A percentile compares a stretch with the other conserved stretches of the same genome.
These are phyloP conservation scores for Arxiozyma bovina DNA, from an alignment of 1,139 yeast genomes.

Conservation along the genomic window DNA sequence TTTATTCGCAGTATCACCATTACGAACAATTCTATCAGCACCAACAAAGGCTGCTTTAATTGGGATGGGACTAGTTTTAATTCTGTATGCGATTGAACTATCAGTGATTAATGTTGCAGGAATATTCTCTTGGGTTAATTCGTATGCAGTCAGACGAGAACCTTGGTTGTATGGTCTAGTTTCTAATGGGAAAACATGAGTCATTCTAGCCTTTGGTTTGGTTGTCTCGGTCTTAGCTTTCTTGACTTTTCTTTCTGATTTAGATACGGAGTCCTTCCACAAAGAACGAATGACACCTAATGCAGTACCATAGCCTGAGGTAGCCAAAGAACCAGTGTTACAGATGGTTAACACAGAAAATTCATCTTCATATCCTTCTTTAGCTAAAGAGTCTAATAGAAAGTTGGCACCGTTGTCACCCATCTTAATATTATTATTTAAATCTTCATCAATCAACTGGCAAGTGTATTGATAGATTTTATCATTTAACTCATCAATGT, in stretches of 20 bases:
- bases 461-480: conserved; percentile 45
- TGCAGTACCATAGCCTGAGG: conserved; percentile 97
- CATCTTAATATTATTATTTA: conserved; percentile 62
- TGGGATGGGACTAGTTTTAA: conserved; percentile 40
- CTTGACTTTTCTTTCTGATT: conserved; percentile 7
- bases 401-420: conserved; percentile 78
- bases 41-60: conserved; percentile 90
- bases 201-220: conserved; percentile 34
- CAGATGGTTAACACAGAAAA: conserved; percentile 81
- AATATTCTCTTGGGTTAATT: conserved; percentile 71
- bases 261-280: conserved; percentile 36
- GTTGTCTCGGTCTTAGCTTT: conserved; percentile 24
- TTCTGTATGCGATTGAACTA: conserved; percentile 78
- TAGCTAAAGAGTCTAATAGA: conserved; percentile 40
- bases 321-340: conserved; percentile 84
- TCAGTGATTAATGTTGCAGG: conserved; percentile 88
- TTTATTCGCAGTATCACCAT: conserved; percentile 95
- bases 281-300: conserved; percentile 80
- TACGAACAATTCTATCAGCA: conserved; percentile 86
- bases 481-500: conserved; percentile 33
- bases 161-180: conserved; percentile 98
- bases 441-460: conserved; percentile 62
- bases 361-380: conserved; percentile 49
- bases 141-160: conserved; percentile 85
- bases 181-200: conserved; percentile 79